phyloP scores from a whole-genome alignment of 257 asterid genomes.

The Solanum corneliomulleri region DNA sequence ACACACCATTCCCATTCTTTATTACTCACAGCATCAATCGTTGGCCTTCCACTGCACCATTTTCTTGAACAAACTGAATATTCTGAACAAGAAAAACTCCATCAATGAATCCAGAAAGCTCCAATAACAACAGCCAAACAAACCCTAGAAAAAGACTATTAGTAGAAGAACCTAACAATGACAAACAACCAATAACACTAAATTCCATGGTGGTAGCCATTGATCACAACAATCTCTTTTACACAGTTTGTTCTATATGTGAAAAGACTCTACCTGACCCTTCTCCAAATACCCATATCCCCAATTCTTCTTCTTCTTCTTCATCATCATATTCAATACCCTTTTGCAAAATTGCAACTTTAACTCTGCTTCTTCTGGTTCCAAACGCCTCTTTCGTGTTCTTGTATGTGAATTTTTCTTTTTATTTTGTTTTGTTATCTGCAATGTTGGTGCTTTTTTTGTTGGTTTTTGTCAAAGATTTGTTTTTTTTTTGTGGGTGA shows the following conservation, averaged over 20 bases:
- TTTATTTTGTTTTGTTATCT: background rate
- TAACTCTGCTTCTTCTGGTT: slow-evolving; percentile 28
- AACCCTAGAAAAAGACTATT: slow-evolving; percentile 29
- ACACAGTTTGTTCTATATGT: slow-evolving; percentile 65
- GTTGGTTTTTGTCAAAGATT: background rate
- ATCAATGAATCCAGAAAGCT: background rate
- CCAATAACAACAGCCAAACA: slow-evolving; percentile 1
- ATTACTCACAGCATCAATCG: background rate
- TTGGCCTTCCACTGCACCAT: background rate
- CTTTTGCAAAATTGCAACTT: slow-evolving; percentile 43
- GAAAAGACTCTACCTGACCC: slow-evolving; percentile 52
- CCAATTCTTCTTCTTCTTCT: background rate
- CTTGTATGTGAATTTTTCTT: slow-evolving; percentile 38
- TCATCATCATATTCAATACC: background rate
- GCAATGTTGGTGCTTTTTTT: background rate
- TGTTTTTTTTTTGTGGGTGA: background rate
- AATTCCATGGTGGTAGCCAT: slow-evolving; percentile 53
- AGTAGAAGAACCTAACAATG: slow-evolving; percentile 29
- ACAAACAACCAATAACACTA: slow-evolving; percentile 28
- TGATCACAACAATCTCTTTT: slow-evolving; percentile 40
- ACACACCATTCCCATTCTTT: background rate
- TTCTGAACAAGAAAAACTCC: background rate
- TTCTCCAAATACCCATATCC: background rate
- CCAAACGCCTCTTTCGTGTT: slow-evolving; percentile 65
- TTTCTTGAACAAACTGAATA: background rate